These are phyloP conservation scores for Rhododendron simsii DNA, from an alignment of 148 eudicot species.

Conservation along the genomic window DNA sequence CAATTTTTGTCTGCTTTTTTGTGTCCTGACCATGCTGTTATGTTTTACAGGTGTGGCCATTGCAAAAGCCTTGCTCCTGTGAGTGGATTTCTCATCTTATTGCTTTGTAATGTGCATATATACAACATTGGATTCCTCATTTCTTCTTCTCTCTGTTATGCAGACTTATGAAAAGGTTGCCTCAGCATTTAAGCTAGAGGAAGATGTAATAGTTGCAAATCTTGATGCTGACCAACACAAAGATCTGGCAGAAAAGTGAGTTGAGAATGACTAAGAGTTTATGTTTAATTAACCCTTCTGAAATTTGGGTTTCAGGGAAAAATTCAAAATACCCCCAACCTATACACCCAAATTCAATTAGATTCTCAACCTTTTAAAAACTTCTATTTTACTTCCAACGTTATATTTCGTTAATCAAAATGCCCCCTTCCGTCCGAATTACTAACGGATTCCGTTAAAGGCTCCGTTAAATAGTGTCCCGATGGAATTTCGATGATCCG, in stretches of 20 bases:
- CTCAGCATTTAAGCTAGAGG: constrained; percentile 70
- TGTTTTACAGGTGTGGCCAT: constrained; percentile 86
- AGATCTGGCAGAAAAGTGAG: constrained; percentile 86
- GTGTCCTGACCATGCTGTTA: constrained; percentile 1
- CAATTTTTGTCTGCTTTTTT: constrained; percentile 4
- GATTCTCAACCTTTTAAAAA: too few relatives aligned
- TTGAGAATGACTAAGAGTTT: constrained; percentile 5
- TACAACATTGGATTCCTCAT: neutral
- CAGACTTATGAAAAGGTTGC: constrained; percentile 92
- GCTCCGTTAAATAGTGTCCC: too few relatives aligned
- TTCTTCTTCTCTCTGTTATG: constrained; percentile 17
- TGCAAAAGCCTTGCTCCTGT: constrained; percentile 97
- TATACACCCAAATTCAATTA: too few relatives aligned
- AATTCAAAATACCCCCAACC: too few relatives aligned
- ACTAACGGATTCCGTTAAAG: too few relatives aligned
- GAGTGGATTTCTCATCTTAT: constrained; percentile 30
- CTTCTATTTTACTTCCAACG: too few relatives aligned
- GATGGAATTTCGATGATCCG: too few relatives aligned
- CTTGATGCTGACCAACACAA: constrained; percentile 89
- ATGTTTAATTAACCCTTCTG: neutral
- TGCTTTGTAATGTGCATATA: neutral
- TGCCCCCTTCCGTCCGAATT: too few relatives aligned
- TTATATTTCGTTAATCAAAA: too few relatives aligned
- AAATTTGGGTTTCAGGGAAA: constrained; percentile 5
- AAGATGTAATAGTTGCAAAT: constrained; percentile 80